Evolutionary conservation across 1,139 yeast species (phyloP).

Genomic region (Geotrichum carabidarum): DNA sequence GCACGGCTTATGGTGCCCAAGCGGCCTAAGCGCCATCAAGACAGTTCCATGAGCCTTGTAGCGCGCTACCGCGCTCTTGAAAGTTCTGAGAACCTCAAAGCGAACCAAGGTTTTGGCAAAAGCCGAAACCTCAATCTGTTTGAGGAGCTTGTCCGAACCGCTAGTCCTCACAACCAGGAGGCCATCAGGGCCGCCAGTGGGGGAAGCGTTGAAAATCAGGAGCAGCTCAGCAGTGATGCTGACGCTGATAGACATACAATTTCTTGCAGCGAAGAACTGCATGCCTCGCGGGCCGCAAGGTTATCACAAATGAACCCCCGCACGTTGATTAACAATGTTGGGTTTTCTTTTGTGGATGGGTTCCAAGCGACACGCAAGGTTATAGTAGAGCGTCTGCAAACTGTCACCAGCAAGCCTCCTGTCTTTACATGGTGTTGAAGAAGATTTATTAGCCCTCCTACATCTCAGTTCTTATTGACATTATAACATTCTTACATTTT

Average conservation of each 20-base stretch:
- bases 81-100: constrained; percentile 10
- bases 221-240: background rate
- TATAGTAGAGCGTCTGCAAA: constrained; percentile 57
- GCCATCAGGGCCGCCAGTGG: too few species aligned
- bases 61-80: constrained; percentile 28
- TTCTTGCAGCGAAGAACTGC: constrained; percentile 11
- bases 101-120: background rate
- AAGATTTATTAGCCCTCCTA: background rate
- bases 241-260: constrained; percentile 11
- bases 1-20: background rate
- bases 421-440: constrained; percentile 67
- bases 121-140: constrained; percentile 10
- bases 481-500: constrained; percentile 35
- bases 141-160: constrained; percentile 12
- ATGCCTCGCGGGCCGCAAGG: background rate
- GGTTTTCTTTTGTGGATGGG: constrained; percentile 34
- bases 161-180: background rate
- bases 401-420: constrained; percentile 54
- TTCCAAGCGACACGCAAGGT: constrained; percentile 39
- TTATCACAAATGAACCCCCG: background rate
- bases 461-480: background rate
- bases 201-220: too few species aligned
- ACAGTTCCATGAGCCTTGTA: constrained; percentile 22
- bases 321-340: constrained; percentile 27
- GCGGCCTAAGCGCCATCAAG: constrained; percentile 1